Conservation (phyloP, 2,329 filamentous ascomycete genomes). For the Neospermospora avenae region DNA sequence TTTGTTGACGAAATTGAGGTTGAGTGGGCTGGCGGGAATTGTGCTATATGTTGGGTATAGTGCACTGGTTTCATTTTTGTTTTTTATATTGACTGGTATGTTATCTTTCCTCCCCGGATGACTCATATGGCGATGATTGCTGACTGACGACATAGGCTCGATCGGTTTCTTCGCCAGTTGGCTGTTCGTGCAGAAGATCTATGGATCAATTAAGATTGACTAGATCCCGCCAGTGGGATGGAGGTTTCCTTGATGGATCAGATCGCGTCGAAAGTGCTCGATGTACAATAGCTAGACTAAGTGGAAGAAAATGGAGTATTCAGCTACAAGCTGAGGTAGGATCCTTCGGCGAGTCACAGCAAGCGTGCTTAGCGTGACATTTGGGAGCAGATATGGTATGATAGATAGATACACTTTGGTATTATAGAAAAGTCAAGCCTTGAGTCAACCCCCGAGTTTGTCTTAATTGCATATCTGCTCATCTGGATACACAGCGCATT, state of each 20-base stretch:
- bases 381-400: neutral
- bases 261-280: neutral
- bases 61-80: conserved; percentile 80
- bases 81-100: conserved; percentile 92
- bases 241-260: neutral
- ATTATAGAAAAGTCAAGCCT: neutral
- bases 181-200: conserved; percentile 92
- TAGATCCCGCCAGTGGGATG: conserved; percentile 38
- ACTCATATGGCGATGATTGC: conserved; percentile 16
- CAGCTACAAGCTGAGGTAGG: neutral
- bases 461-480: neutral
- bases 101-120: conserved; percentile 41
- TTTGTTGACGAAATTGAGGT: conserved; percentile 82
- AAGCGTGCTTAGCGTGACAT: neutral
- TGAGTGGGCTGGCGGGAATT: conserved; percentile 79
- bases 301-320: neutral
- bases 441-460: too few relatives aligned
- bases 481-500: too few relatives aligned
- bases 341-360: neutral
- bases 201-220: conserved; percentile 97
- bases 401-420: neutral
- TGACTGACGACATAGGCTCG: conserved; percentile 59
- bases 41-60: conserved; percentile 95
- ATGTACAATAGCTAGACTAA: neutral
- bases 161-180: conserved; percentile 96